A percentile compares a stretch with the other conserved stretches of the same genome.
Conservation (phyloP, 2,329 filamentous ascomycete genomes). For the Aspergillus terreus region DNA sequence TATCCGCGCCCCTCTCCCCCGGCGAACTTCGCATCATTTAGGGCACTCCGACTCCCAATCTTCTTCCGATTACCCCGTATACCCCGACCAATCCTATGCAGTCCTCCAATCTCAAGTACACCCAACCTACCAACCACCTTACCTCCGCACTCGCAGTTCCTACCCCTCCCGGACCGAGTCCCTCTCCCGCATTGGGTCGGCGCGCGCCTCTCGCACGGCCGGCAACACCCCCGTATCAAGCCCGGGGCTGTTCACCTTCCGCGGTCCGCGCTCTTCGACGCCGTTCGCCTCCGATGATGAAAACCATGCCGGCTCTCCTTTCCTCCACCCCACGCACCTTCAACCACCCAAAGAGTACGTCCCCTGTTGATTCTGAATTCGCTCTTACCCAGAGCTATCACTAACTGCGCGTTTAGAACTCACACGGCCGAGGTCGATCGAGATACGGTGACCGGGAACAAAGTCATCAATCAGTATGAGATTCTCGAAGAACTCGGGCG, state of each 20-base stretch:
- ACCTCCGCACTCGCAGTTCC: constrained; percentile 41
- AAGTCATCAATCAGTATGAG: constrained; percentile 96
- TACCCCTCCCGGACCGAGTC: constrained; percentile 37
- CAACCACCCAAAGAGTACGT: constrained; percentile 73
- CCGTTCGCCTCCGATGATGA: constrained; percentile 36
- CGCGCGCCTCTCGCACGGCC: constrained; percentile 36
- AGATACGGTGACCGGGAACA: constrained; percentile 83
- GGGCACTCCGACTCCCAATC: constrained; percentile 22
- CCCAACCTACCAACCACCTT: constrained; percentile 37
- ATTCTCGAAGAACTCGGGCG: constrained; percentile 94
- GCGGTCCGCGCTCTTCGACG: constrained; percentile 28
- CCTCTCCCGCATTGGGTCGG: constrained; percentile 15
- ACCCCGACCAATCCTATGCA: constrained; percentile 48
- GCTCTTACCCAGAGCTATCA: background rate
- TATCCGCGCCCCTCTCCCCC: constrained; percentile 20
- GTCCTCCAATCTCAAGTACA: constrained; percentile 43
- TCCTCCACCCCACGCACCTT: constrained; percentile 66
- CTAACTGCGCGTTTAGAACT: constrained; percentile 53
- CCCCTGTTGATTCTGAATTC: background rate
- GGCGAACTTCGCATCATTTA: constrained; percentile 25
- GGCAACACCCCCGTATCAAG: constrained; percentile 48
- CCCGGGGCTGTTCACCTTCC: constrained; percentile 43
- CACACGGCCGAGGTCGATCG: constrained; percentile 89
- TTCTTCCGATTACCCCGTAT: constrained; percentile 38
- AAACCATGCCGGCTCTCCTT: constrained; percentile 52